Evolutionary conservation across 805 yeast species (phyloP), one percentile per base, ranked within the genome.

Genomic region (Pichia eremophila): DNA sequence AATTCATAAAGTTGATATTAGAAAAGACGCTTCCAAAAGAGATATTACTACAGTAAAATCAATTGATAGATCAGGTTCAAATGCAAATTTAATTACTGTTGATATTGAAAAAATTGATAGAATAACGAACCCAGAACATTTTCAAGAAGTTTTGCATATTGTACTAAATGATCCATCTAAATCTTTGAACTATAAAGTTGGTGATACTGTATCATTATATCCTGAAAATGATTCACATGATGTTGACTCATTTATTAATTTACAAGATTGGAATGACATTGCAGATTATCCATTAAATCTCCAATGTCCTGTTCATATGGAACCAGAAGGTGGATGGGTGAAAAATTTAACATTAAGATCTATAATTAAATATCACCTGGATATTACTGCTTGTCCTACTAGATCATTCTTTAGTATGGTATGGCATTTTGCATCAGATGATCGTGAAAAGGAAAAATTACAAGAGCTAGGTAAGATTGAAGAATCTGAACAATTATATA

Each of bases 131-230:
- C 51, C 54, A 0, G 81, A 78, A 45, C 98, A 93, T 66, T 88
- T 87, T 66, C 98, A 93, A 63, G 98, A 93, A 61, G 95, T 91
- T 2, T 71, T 96, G 37, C 78, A 75, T 46, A 62, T 89, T 14
- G 58, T 61, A 0, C 67, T 87, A 17, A 62, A 67, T 28, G 62
- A 66, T 17, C 49, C 52, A 1, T 46, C 45, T 1, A 47, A 49
- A 5, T 60, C 57, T 1, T 57, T 71, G 14, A 50, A 56, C 2
- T 85, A 77, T 55, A 47, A 56, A 2, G 90, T 96, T 0, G 98
- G 98, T 5, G 98, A 93, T 59, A 79, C 95, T 0, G 65, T 84
- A 0, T 78, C 84, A 0, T 57, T 93, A 18, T 87, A 82, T 58
- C 95, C 99, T 0, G 65, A 74, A 14, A 93, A 93, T 58, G 77